phyloP scores from a whole-genome alignment of 371 early-diverging fungal species.

The Mucor plumbeus region DNA sequence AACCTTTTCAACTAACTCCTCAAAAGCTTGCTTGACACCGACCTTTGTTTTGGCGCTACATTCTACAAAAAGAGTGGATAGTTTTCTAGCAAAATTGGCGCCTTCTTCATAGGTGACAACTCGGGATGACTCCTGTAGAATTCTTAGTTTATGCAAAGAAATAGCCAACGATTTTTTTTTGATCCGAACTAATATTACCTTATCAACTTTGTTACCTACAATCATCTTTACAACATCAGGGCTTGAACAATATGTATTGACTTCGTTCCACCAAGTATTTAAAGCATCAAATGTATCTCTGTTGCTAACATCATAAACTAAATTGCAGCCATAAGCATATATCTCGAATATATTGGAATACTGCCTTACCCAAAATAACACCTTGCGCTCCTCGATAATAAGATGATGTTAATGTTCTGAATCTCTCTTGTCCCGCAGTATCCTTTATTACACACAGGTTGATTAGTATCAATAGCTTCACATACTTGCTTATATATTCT shows the following conservation, averaged over 20 bases:
- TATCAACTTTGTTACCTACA: slow-evolving; percentile 97
- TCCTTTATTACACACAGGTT: slow-evolving; percentile 72
- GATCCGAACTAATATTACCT: slow-evolving; percentile 51
- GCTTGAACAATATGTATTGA: slow-evolving; percentile 89
- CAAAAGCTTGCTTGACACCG: slow-evolving; percentile 27
- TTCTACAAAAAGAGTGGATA: slow-evolving; percentile 93
- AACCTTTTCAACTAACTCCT: slow-evolving; percentile 27
- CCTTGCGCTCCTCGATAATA: slow-evolving; percentile 99
- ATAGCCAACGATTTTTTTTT: background rate
- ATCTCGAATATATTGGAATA: background rate
- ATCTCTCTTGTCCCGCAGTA: slow-evolving; percentile 99
- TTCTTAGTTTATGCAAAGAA: background rate
- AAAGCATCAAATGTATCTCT: slow-evolving; percentile 93
- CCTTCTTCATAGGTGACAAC: slow-evolving; percentile 91
- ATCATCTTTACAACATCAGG: slow-evolving; percentile 94
- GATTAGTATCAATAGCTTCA: background rate
- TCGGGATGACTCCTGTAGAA: slow-evolving; percentile 68
- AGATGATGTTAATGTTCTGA: slow-evolving; percentile 98
- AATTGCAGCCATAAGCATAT: background rate
- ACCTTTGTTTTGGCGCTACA: slow-evolving; percentile 74
- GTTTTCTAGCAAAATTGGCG: slow-evolving; percentile 80
- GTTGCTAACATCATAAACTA: slow-evolving; percentile 96
- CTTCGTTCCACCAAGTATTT: slow-evolving; percentile 92
- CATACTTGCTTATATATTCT: background rate
- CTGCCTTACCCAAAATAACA: slow-evolving; percentile 75